phyloP scores from a whole-genome alignment of 2,329 filamentous ascomycete genomes.

The Penicillium sp. region DNA sequence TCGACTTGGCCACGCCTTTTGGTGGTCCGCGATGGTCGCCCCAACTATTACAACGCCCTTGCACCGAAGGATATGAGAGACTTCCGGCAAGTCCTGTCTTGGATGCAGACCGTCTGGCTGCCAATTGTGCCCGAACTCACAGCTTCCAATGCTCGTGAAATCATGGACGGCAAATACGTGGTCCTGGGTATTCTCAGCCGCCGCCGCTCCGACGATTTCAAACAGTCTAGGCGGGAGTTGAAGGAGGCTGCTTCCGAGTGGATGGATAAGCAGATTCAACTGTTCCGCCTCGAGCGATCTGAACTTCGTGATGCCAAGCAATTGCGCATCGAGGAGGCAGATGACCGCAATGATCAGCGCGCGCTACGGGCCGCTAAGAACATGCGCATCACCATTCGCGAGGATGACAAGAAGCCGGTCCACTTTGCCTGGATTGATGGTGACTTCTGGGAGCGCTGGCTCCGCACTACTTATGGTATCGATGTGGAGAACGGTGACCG shows the following conservation, averaged over 20 bases:
- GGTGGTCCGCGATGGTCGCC: constrained; percentile 83
- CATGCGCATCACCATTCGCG: constrained; percentile 88
- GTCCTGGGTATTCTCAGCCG: constrained; percentile 86
- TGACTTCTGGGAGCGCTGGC: constrained; percentile 96
- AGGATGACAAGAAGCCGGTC: constrained; percentile 82
- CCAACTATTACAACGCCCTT: constrained; percentile 85
- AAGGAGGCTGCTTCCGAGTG: constrained; percentile 95
- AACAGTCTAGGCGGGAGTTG: constrained; percentile 78
- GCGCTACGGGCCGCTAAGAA: constrained; percentile 84
- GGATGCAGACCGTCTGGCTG: constrained; percentile 97
- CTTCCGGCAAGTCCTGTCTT: constrained; percentile 72
- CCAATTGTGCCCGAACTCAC: constrained; percentile 94
- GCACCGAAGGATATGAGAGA: constrained; percentile 92
- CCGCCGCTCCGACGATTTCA: constrained; percentile 75
- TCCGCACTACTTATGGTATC: constrained; percentile 91
- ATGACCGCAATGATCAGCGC: constrained; percentile 87
- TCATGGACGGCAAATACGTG: constrained; percentile 95
- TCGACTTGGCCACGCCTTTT: constrained; percentile 94
- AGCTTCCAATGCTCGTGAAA: constrained; percentile 84
- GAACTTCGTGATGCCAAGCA: constrained; percentile 94
- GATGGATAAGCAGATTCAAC: constrained; percentile 93
- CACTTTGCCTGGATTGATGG: constrained; percentile 97
- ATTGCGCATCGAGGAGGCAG: constrained; percentile 90
- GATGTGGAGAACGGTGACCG: constrained; percentile 82
- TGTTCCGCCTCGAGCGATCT: constrained; percentile 90